Evolutionary conservation across 768 basidiomycete species (phyloP), one percentile per base, ranked within the genome.

Genomic region (Amanita subjunquillea): DNA sequence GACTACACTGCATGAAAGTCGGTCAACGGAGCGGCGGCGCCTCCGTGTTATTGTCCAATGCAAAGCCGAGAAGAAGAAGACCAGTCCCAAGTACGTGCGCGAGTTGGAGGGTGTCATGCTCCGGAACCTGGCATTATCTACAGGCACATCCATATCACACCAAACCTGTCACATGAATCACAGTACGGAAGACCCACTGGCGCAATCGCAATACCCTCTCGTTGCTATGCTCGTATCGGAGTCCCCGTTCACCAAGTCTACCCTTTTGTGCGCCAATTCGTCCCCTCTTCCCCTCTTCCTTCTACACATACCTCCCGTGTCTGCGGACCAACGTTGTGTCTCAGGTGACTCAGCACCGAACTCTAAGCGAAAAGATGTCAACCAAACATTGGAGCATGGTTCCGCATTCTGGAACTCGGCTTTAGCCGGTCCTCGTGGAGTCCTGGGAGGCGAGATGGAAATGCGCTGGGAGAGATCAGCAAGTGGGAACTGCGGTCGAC

Each of bases 51-150:
- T 95, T 20, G 91, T 77, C 0, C 92, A 95, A 61, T 96, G 93
- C 71, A 96, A 96, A 72, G 91, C 91, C 0, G 89, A 93, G 61
- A 85, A 82, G 70, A 84, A 82, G 67, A 87, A 85, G 62, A 65
- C 83, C 36, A 77, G 87, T 3, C 91, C 92, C 2, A 81, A 82
- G 23, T 85, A 84, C 58, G 78, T 96, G 0, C 80, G 93, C 30
- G 93, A 96, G 63, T 74, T 94, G 69, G 93, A 96, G 62, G 93
- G 93, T n/a, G 92, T 93, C 10, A 67, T 85, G 50, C 73, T 76
- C 59, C 75, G 78, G 7, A 74, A 80, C 59, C 62, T 70, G 53
- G 58, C 57, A 7, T 42, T 60, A 38, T 56, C 55, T 12, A 46
- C 55, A n/a, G 23, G 53, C 15, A 23, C 41, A 32, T 20, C 44